Percentiles rank a stretch among this genome's conserved stretches.
These are phyloP conservation scores for Effrenium voratum DNA, from an alignment of 73 alveolate genomes.

Conservation along the genomic window DNA sequence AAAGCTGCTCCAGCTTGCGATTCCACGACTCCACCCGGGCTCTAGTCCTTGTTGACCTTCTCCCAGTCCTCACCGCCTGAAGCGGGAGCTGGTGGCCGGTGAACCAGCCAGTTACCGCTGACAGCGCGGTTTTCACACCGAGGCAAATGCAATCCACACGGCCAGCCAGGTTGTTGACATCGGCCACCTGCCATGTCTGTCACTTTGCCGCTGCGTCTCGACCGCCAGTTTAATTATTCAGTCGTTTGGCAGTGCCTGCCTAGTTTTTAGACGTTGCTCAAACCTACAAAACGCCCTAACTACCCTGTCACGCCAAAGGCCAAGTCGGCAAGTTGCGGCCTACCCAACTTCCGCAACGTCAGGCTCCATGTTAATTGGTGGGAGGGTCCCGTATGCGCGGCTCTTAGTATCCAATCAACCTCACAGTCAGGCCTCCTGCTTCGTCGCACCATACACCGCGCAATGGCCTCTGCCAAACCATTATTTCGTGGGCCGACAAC, in stretches of 20 bases:
- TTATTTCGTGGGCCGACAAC: not conserved
- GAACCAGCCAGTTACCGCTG: not conserved
- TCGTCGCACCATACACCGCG: constrained; percentile 51
- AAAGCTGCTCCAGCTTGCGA: too few relatives aligned
- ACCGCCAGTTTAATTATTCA: too few relatives aligned
- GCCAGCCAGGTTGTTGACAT: constrained; percentile 70
- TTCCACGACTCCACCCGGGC: too few relatives aligned
- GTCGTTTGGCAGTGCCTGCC: too few relatives aligned
- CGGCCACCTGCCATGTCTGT: constrained; percentile 57
- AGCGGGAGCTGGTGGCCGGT: not conserved
- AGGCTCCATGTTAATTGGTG: not conserved
- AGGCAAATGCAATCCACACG: constrained; percentile 18
- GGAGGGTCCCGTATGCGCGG: not conserved
- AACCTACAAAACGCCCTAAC: too few relatives aligned
- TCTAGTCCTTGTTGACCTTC: constrained; percentile 56
- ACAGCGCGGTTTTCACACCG: not conserved
- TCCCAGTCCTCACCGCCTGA: constrained; percentile 63
- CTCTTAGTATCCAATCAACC: not conserved
- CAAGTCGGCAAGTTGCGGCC: too few relatives aligned
- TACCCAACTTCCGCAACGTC: too few relatives aligned
- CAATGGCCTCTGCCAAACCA: constrained; percentile 34
- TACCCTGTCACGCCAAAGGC: too few relatives aligned
- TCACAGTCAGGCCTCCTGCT: constrained; percentile 34
- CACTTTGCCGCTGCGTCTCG: constrained; percentile 51
- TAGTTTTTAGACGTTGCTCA: too few relatives aligned